Conservation (phyloP, 2,329 filamentous ascomycete genomes). For the Elsinoe batatas region DNA sequence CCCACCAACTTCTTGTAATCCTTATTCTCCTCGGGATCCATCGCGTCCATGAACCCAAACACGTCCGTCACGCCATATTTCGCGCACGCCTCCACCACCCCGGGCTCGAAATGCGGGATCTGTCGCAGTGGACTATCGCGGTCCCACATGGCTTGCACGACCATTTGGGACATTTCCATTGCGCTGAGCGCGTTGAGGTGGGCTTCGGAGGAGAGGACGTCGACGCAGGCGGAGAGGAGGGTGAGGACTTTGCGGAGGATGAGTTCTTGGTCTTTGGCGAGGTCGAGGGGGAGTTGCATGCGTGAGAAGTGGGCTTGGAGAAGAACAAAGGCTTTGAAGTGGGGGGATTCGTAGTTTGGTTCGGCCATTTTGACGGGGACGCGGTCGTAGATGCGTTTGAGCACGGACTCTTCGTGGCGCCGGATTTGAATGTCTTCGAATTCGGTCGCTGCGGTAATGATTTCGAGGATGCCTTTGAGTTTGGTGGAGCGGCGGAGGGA, state of each 20-base stretch:
- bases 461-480: slow-evolving; percentile 93
- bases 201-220: slow-evolving; percentile 90
- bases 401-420: slow-evolving; percentile 77
- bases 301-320: slow-evolving; percentile 95
- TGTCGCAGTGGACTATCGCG: slow-evolving; percentile 94
- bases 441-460: slow-evolving; percentile 91
- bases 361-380: slow-evolving; percentile 92
- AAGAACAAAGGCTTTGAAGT: slow-evolving; percentile 97
- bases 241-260: slow-evolving; percentile 77
- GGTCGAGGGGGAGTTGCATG: slow-evolving; percentile 90
- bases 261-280: slow-evolving; percentile 89
- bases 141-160: slow-evolving; percentile 98
- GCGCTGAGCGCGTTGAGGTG: slow-evolving; percentile 95
- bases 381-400: slow-evolving; percentile 87
- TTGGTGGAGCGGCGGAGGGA: slow-evolving; percentile 83
- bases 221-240: slow-evolving; percentile 82
- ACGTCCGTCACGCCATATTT: slow-evolving; percentile 81
- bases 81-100: slow-evolving; percentile 73
- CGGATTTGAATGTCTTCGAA: slow-evolving; percentile 93
- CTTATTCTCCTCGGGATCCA: slow-evolving; percentile 89
- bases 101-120: slow-evolving; percentile 84
- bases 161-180: slow-evolving; percentile 99
- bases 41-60: slow-evolving; percentile 96
- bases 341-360: slow-evolving; percentile 77
- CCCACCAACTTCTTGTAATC: slow-evolving; percentile 70